A percentile compares a stretch with the other conserved stretches of the same genome.
These are phyloP conservation scores for Verticillium nubilum DNA, from an alignment of 2,329 filamentous ascomycete species.

Conservation along the genomic window DNA sequence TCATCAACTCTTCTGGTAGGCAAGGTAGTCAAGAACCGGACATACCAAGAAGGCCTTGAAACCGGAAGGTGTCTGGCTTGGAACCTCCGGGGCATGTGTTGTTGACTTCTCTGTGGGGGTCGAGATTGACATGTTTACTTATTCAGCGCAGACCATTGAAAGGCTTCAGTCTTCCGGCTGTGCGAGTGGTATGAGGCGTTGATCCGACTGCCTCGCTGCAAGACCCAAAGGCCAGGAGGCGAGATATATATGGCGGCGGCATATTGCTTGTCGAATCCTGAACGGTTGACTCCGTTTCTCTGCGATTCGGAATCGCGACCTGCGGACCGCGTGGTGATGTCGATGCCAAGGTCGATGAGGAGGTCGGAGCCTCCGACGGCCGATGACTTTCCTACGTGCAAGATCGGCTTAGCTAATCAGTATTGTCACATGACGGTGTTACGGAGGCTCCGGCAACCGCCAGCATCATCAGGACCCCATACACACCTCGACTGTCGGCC, in stretches of 20 bases:
- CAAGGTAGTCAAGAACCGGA: not conserved
- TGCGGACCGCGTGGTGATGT: not conserved
- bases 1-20: not conserved
- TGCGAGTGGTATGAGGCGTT: too few species aligned
- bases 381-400: not conserved
- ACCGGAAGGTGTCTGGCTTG: not conserved
- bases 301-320: not conserved
- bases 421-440: too few species aligned
- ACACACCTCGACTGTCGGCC: too few species aligned
- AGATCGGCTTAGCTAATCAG: too few species aligned
- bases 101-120: not conserved
- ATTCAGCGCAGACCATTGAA: not conserved
- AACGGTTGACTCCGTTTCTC: too few species aligned
- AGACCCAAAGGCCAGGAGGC: too few species aligned
- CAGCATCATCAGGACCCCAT: too few species aligned
- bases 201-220: too few species aligned
- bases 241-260: too few species aligned
- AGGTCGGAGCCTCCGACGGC: not conserved
- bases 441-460: too few species aligned
- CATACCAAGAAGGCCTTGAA: not conserved
- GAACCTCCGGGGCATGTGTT: not conserved
- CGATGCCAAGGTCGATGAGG: not conserved
- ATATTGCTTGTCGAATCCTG: too few species aligned
- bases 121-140: not conserved
- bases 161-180: too few species aligned